Evolutionary conservation across 2,329 filamentous ascomycete species (phyloP).

Genomic region (Botrytis porri): DNA sequence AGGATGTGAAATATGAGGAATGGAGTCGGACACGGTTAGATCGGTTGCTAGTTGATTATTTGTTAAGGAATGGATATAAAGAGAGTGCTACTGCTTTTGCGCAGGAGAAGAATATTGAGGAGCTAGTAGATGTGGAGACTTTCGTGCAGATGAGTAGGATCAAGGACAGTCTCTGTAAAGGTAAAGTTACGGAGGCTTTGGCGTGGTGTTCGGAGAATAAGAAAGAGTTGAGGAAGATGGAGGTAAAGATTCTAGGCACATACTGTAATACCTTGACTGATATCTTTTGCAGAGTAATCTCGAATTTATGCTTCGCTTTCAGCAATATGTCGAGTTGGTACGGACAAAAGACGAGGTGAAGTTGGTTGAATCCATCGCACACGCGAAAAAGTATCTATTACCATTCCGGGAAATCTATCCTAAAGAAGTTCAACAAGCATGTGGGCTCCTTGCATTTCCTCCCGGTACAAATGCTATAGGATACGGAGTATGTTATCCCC

Average conservation of each 20-base stretch:
- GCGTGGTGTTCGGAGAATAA: conserved; percentile 94
- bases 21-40: conserved; percentile 84
- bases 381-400: conserved; percentile 79
- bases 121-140: conserved; percentile 83
- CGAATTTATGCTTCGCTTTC: conserved; percentile 88
- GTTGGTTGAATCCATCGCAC: conserved; percentile 71
- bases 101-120: conserved; percentile 68
- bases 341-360: conserved; percentile 62
- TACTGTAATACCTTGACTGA: neutral
- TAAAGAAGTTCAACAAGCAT: conserved; percentile 67
- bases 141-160: conserved; percentile 81
- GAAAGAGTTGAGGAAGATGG: conserved; percentile 83
- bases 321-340: conserved; percentile 92
- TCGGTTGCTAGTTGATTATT: conserved; percentile 85
- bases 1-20: conserved; percentile 88
- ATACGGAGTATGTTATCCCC: conserved; percentile 40
- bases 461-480: conserved; percentile 58
- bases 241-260: conserved; percentile 49
- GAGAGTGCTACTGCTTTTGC: conserved; percentile 75
- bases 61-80: conserved; percentile 78
- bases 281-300: conserved; percentile 61
- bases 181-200: conserved; percentile 74
- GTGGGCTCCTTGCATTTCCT: conserved; percentile 74
- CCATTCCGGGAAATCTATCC: conserved; percentile 68
- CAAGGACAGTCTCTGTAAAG: conserved; percentile 65